A percentile compares a stretch with the other conserved stretches of the same genome.
These are phyloP conservation scores for Termitomyces eurrhizus DNA, from an alignment of 768 basidiomycete species.

Conservation along the genomic window DNA sequence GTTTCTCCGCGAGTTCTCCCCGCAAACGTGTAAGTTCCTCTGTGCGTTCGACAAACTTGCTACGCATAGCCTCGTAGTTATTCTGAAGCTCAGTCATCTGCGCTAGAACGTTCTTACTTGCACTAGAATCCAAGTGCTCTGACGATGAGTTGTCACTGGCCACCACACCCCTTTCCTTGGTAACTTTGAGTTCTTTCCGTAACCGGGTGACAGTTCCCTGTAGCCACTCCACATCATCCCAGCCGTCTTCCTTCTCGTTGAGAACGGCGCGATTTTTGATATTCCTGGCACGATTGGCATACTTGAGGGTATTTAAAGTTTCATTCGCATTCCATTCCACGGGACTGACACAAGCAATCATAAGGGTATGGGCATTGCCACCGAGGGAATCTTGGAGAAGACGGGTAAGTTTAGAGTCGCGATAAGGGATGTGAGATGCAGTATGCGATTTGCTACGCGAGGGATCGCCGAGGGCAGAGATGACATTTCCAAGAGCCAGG, in stretches of 20 bases:
- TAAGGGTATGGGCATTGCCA: constrained; percentile 95
- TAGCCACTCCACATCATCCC: constrained; percentile 98
- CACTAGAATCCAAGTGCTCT: constrained; percentile 46
- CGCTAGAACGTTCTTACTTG: constrained; percentile 71
- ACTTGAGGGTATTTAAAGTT: constrained; percentile 93
- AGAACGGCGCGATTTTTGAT: constrained; percentile 94
- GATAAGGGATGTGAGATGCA: constrained; percentile 91
- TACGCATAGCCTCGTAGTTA: constrained; percentile 81
- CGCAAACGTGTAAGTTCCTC: constrained; percentile 82
- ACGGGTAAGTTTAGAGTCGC: constrained; percentile 97
- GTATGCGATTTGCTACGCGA: constrained; percentile 79
- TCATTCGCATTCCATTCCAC: constrained; percentile 95
- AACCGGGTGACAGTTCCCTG: constrained; percentile 83
- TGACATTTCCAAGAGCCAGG: constrained; percentile 95
- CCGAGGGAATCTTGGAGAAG: constrained; percentile 95
- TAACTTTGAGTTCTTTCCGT: constrained; percentile 76
- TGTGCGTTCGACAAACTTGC: constrained; percentile 83
- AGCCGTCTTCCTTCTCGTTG: constrained; percentile 94
- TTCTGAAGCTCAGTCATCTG: constrained; percentile 83
- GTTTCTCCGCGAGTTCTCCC: constrained; percentile 73
- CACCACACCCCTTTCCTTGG: constrained; percentile 63
- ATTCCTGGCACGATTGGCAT: constrained; percentile 94
- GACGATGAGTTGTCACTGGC: constrained; percentile 24
- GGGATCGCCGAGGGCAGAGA: constrained; percentile 95
- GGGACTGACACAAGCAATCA: constrained; percentile 97